These are phyloP conservation scores for Fusarium incarnatum DNA, from an alignment of 2,329 filamentous ascomycete species.

Conservation along the genomic window DNA sequence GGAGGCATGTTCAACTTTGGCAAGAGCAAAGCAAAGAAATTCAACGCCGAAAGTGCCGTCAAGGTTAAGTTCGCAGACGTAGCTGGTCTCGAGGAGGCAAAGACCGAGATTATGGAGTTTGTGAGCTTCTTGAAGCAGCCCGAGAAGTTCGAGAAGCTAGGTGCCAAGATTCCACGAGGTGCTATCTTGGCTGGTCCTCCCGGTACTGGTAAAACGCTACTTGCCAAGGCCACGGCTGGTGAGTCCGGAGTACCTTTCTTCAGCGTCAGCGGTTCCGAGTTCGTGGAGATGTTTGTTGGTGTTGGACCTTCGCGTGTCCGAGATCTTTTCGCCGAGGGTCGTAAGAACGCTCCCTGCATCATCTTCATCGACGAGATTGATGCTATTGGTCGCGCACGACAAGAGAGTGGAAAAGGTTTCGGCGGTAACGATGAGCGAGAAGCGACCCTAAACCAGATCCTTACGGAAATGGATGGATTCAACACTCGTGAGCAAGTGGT, in stretches of 20 bases:
- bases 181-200: constrained; percentile 97
- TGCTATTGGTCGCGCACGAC: constrained; percentile 91
- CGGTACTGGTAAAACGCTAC: constrained; percentile 96
- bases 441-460: constrained; percentile 95
- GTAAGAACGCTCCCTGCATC: constrained; percentile 97
- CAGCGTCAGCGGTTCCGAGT: constrained; percentile 97
- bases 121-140: constrained; percentile 97
- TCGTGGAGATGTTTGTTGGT: constrained; percentile 99
- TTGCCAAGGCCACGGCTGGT: constrained; percentile 96
- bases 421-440: constrained; percentile 98
- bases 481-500: constrained; percentile 97
- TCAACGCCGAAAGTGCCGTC: constrained; percentile 96
- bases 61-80: constrained; percentile 98
- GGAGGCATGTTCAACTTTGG: constrained; percentile 95
- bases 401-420: constrained; percentile 76
- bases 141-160: constrained; percentile 89
- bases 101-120: constrained; percentile 99
- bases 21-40: constrained; percentile 94
- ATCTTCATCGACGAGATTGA: constrained; percentile 99
- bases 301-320: constrained; percentile 95
- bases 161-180: constrained; percentile 96
- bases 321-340: constrained; percentile 92
- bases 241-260: constrained; percentile 98
- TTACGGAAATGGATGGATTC: constrained; percentile 99
- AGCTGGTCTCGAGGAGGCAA: constrained; percentile 97